Percentiles rank a stretch among this genome's conserved stretches.
phyloP scores from a whole-genome alignment of 768 basidiomycete species.

The Mycena chlorophos region DNA sequence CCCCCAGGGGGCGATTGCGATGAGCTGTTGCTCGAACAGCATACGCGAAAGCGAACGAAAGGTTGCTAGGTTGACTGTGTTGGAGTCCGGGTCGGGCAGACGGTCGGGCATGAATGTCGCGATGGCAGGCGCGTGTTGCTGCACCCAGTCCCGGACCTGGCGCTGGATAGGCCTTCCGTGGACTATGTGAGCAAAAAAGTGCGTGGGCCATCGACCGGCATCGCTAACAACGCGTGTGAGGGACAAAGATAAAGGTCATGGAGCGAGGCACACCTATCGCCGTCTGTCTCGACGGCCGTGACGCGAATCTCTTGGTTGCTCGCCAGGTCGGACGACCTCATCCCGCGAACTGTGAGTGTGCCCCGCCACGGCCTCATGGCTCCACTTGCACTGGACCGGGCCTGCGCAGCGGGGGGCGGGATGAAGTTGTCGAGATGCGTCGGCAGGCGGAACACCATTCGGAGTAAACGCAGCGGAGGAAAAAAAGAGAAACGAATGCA shows the following conservation, averaged over 20 bases:
- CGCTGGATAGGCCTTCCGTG: slow-evolving; percentile 43
- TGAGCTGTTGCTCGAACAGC: slow-evolving; percentile 53
- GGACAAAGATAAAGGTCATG: slow-evolving; percentile 21
- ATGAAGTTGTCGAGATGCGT: slow-evolving; percentile 60
- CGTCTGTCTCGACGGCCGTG: slow-evolving; percentile 69
- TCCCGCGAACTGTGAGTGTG: slow-evolving; percentile 49
- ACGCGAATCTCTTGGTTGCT: slow-evolving; percentile 55
- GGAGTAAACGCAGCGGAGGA: slow-evolving; percentile 24
- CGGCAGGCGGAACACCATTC: slow-evolving; percentile 65
- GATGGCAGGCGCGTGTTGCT: slow-evolving; percentile 45
- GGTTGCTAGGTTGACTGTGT: slow-evolving; percentile 51
- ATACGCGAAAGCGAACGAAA: slow-evolving; percentile 57
- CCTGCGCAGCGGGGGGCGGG: slow-evolving; percentile 53
- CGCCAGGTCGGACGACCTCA: slow-evolving; percentile 46
- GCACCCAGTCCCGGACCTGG: slow-evolving; percentile 55
- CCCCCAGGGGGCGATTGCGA: slow-evolving; percentile 55
- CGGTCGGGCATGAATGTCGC: slow-evolving; percentile 68
- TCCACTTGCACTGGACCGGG: slow-evolving; percentile 22
- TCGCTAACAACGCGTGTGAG: slow-evolving; percentile 34
- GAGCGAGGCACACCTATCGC: slow-evolving; percentile 57
- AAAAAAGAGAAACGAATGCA: slow-evolving; percentile 4
- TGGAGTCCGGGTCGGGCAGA: slow-evolving; percentile 47
- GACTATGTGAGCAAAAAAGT: slow-evolving; percentile 45
- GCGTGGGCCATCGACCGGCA: slow-evolving; percentile 57
- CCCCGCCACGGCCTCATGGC: slow-evolving; percentile 59